These are phyloP conservation scores for Anastatica hierochuntica DNA, from an alignment of 345 rosid species.

Conservation along the genomic window DNA sequence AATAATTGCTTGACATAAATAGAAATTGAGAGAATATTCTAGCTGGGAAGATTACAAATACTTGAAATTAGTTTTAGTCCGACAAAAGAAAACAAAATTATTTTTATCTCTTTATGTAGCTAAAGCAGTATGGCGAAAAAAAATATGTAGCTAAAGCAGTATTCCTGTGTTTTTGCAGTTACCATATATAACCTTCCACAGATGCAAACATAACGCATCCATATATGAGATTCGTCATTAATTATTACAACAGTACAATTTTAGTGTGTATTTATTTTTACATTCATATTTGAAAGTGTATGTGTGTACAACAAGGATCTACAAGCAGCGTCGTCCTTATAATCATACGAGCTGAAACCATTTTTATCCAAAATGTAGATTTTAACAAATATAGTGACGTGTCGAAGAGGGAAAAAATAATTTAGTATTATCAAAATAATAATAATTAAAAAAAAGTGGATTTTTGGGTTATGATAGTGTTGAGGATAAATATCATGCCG, in stretches of 20 bases:
- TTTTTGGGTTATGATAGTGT: too few relatives aligned
- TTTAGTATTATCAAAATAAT: too few relatives aligned
- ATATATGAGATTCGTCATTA: not conserved
- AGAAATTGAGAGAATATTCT: conserved; percentile 26
- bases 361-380: too few relatives aligned
- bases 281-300: too few relatives aligned
- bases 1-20: conserved; percentile 21
- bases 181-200: conserved; percentile 8
- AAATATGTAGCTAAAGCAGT: conserved; percentile 12
- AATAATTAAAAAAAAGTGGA: too few relatives aligned
- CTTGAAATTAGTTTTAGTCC: conserved; percentile 22
- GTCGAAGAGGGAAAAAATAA: too few relatives aligned
- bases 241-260: not conserved
- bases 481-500: too few relatives aligned
- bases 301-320: too few relatives aligned
- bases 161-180: conserved; percentile 12
- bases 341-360: too few relatives aligned
- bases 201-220: not conserved
- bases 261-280: too few relatives aligned
- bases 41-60: conserved; percentile 26
- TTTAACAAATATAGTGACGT: too few relatives aligned
- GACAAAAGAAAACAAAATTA: conserved; percentile 15
- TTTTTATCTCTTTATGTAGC: conserved; percentile 10
- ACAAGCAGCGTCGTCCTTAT: too few relatives aligned
- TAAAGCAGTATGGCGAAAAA: conserved; percentile 16